Percentiles rank a stretch among this genome's conserved stretches.
These are phyloP conservation scores for Aegilops speltoides DNA, from an alignment of 176 grass and related monocot species.

Conservation along the genomic window DNA sequence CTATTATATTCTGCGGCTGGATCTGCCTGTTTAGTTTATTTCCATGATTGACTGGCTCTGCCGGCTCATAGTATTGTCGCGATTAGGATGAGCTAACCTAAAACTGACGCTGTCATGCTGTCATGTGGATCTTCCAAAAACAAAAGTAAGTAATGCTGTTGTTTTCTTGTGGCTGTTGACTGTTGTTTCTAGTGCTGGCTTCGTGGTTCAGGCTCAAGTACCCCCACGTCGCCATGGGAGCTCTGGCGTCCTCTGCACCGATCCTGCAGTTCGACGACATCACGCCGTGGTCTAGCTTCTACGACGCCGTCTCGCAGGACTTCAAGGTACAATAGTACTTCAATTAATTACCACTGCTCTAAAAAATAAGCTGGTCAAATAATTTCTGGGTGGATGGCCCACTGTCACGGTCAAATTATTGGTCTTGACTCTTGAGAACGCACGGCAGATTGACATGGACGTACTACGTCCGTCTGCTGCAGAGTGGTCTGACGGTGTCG, in stretches of 20 bases:
- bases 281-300: slow-evolving; percentile 76
- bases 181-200: slow-evolving; percentile 61
- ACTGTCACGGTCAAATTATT: background rate
- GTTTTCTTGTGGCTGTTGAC: slow-evolving; percentile 7
- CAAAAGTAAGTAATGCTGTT: background rate
- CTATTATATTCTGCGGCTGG: background rate
- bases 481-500: background rate
- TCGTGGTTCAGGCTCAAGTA: slow-evolving; percentile 99
- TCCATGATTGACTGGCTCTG: background rate
- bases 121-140: background rate
- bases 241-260: slow-evolving; percentile 79
- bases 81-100: background rate
- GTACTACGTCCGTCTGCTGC: background rate
- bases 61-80: background rate
- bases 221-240: slow-evolving; percentile 86
- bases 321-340: slow-evolving; percentile 52
- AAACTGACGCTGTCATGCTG: background rate
- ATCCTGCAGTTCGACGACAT: slow-evolving; percentile 90
- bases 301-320: slow-evolving; percentile 76
- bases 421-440: background rate
- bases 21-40: background rate
- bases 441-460: background rate
- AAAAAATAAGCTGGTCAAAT: background rate
- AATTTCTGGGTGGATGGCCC: background rate
- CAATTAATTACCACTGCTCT: too few relatives aligned